These are phyloP conservation scores for Perkinsus olseni DNA, from an alignment of 169 alveolate species.

Conservation along the genomic window DNA sequence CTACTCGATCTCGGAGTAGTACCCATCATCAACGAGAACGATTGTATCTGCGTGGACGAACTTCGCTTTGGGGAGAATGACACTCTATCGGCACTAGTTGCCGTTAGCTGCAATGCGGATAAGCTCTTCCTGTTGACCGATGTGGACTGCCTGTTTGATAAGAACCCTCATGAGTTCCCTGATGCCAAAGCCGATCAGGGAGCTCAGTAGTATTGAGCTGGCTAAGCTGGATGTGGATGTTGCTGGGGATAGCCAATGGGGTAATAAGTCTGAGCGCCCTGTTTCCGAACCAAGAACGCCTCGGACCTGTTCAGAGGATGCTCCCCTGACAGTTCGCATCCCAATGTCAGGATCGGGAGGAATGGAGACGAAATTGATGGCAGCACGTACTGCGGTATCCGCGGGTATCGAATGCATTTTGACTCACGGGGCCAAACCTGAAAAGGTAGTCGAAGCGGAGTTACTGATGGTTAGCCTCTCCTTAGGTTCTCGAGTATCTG, in stretches of 20 bases:
- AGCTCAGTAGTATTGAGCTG: conserved; percentile 24
- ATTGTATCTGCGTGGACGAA: conserved; percentile 30
- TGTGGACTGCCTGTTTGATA: conserved; percentile 42
- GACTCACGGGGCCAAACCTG: conserved; percentile 34
- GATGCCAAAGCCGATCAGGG: conserved; percentile 33
- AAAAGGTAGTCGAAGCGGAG: conserved; percentile 18
- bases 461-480: not conserved
- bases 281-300: too few species aligned
- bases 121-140: conserved; percentile 44
- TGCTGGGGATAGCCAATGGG: conserved; percentile 11
- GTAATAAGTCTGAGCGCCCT: not conserved
- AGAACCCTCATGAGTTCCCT: conserved; percentile 26
- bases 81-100: conserved; percentile 43
- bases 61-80: conserved; percentile 48
- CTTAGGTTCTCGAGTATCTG: not conserved
- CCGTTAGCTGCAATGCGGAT: conserved; percentile 35
- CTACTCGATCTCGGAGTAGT: conserved; percentile 37
- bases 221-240: conserved; percentile 17
- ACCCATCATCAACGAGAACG: conserved; percentile 50
- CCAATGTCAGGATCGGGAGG: too few species aligned
- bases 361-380: conserved; percentile 41
- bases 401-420: conserved; percentile 37
- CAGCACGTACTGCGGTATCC: conserved; percentile 42
- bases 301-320: too few species aligned
- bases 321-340: too few species aligned